Conservation (phyloP, 345 rosid genomes). For the Eucalyptus albens region DNA sequence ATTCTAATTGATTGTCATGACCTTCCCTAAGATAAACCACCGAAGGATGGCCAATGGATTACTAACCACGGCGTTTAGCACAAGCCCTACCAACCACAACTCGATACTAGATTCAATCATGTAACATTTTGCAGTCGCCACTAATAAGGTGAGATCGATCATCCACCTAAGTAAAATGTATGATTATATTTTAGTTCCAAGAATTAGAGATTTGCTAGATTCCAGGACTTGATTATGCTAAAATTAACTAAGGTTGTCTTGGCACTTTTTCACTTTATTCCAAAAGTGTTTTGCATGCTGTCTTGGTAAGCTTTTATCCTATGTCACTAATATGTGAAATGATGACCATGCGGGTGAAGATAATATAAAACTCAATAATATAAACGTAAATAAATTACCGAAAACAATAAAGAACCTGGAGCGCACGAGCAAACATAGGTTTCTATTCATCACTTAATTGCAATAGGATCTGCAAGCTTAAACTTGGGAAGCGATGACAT, state of each 20-base stretch:
- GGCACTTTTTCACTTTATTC: background rate
- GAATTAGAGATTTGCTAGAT: fast-evolving
- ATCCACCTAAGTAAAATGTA: background rate
- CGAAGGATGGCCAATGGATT: no score
- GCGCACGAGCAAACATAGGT: background rate
- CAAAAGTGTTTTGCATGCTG: background rate
- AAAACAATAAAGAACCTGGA: no score
- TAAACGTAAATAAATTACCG: no score
- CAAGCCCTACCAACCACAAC: no score
- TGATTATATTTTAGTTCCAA: background rate
- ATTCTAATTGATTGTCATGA: no score
- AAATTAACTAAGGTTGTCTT: no score
- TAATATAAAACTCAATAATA: no score
- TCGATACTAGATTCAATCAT: no score
- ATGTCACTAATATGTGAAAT: background rate
- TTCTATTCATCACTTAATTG: background rate
- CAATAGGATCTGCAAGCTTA: background rate
- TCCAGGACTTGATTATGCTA: fast-evolving
- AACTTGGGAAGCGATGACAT: background rate
- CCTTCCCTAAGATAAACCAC: no score
- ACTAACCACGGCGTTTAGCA: no score
- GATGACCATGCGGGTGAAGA: background rate
- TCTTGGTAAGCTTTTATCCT: background rate
- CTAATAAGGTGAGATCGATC: fast-evolving
- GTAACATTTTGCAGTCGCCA: fast-evolving